A percentile compares a stretch with the other conserved stretches of the same genome.
phyloP scores from a whole-genome alignment of 164 flowering plant genomes.

The Macadamia tetraphylla region DNA sequence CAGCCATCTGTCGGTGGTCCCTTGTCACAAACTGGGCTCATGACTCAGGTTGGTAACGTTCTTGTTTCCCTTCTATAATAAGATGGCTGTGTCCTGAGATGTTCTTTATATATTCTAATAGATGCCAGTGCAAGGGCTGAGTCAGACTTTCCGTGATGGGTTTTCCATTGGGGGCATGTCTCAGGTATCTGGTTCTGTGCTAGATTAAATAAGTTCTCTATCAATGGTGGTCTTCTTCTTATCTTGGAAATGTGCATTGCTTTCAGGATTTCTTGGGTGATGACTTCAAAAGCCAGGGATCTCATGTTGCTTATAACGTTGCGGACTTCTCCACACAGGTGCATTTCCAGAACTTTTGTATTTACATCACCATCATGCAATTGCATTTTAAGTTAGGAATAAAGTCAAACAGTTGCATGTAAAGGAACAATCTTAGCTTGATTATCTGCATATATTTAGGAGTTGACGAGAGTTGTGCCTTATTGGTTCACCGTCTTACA shows the following conservation, averaged over 20 bases:
- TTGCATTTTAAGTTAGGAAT: too few relatives aligned
- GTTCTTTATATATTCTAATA: conserved; percentile 5
- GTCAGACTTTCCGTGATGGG: conserved; percentile 66
- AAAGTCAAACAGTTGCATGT: too few relatives aligned
- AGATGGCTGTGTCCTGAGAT: conserved; percentile 1
- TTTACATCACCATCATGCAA: not conserved
- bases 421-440: too few relatives aligned
- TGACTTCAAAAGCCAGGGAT: conserved; percentile 84
- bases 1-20: conserved; percentile 72
- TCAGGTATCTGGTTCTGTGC: conserved; percentile 35
- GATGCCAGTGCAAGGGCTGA: conserved; percentile 60
- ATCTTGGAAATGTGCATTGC: not conserved
- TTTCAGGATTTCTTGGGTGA: conserved; percentile 75
- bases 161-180: conserved; percentile 75
- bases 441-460: too few relatives aligned
- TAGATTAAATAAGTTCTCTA: not conserved
- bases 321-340: conserved; percentile 79
- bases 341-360: not conserved
- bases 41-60: conserved; percentile 36
- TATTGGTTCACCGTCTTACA: too few relatives aligned
- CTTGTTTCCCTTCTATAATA: not conserved
- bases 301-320: conserved; percentile 72
- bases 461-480: too few relatives aligned
- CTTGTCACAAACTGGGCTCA: conserved; percentile 69
- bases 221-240: not conserved